phyloP scores from a whole-genome alignment of 768 basidiomycete species.

The Zangia roseola region DNA sequence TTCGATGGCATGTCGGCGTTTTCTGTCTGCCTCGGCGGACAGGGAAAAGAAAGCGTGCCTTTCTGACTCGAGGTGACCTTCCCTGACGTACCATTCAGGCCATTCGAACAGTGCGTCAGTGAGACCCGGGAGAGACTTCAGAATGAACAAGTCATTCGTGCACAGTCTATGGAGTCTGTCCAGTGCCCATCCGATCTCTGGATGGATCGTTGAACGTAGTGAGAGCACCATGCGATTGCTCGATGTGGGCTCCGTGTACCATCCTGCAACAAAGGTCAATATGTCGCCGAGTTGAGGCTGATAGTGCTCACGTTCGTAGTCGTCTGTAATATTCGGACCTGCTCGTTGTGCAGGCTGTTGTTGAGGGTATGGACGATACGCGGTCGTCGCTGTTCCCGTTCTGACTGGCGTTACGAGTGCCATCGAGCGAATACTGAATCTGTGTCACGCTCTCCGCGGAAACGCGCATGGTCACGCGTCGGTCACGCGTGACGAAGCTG shows the following conservation, averaged over 20 bases:
- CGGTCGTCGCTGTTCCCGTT: conserved; percentile 17
- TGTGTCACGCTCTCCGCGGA: conserved; percentile 11
- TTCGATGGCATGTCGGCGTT: conserved; percentile 77
- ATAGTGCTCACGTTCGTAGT: conserved; percentile 65
- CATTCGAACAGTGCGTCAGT: conserved; percentile 84
- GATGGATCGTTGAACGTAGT: conserved; percentile 75
- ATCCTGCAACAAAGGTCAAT: conserved; percentile 46
- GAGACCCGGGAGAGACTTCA: conserved; percentile 72
- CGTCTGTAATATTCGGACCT: conserved; percentile 57
- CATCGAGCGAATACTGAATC: conserved; percentile 14
- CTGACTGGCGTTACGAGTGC: conserved; percentile 31
- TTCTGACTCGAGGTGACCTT: conserved; percentile 53
- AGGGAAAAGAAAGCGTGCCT: conserved; percentile 53
- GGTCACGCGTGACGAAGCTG: conserved; percentile 14
- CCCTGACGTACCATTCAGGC: conserved; percentile 79
- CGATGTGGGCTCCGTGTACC: conserved; percentile 79
- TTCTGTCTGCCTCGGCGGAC: conserved; percentile 47
- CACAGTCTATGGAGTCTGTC: conserved; percentile 82
- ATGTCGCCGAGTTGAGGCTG: background rate
- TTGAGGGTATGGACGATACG: conserved; percentile 29
- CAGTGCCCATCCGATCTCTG: conserved; percentile 88
- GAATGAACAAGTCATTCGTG: conserved; percentile 72
- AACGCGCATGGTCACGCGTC: conserved; percentile 21
- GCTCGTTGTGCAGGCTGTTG: conserved; percentile 18
- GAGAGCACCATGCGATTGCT: conserved; percentile 92